A percentile compares a stretch with the other conserved stretches of the same genome.
phyloP scores from a whole-genome alignment of 306 rosid species.

The Lathyrus aphaca region DNA sequence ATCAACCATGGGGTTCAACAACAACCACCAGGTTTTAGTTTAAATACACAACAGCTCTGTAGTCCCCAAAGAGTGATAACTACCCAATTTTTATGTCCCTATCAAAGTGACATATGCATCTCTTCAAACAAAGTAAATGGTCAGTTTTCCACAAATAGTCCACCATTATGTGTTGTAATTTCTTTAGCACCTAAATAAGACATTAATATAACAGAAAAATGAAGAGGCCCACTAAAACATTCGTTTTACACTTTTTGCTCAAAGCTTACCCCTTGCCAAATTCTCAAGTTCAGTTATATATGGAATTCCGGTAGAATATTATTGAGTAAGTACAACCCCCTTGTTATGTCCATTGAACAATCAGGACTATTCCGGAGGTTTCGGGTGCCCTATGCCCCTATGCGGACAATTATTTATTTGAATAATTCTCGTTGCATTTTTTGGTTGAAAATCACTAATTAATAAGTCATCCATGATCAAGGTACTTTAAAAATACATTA shows the following conservation, averaged over 20 bases:
- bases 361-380: background rate
- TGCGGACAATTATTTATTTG: background rate
- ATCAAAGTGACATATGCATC: slow-evolving; percentile 17
- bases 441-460: background rate
- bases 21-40: slow-evolving; percentile 31
- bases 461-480: background rate
- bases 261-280: slow-evolving; percentile 31
- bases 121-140: slow-evolving; percentile 29
- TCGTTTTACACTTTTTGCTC: slow-evolving; percentile 2
- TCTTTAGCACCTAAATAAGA: slow-evolving; percentile 12
- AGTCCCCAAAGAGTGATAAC: slow-evolving; percentile 21
- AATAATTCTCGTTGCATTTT: background rate
- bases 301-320: slow-evolving; percentile 1
- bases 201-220: slow-evolving; percentile 1
- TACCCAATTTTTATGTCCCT: background rate
- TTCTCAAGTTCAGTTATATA: slow-evolving; percentile 23
- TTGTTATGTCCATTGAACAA: slow-evolving; percentile 14
- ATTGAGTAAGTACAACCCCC: slow-evolving; percentile 20
- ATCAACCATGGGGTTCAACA: slow-evolving; percentile 40
- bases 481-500: background rate
- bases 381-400: background rate
- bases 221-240: background rate
- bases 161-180: slow-evolving; percentile 11
- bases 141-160: slow-evolving; percentile 35
- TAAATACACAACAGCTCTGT: slow-evolving; percentile 21